Base-by-base conservation (phyloP, 768 basidiomycete genomes). In the Boletellus sp. region DNA sequence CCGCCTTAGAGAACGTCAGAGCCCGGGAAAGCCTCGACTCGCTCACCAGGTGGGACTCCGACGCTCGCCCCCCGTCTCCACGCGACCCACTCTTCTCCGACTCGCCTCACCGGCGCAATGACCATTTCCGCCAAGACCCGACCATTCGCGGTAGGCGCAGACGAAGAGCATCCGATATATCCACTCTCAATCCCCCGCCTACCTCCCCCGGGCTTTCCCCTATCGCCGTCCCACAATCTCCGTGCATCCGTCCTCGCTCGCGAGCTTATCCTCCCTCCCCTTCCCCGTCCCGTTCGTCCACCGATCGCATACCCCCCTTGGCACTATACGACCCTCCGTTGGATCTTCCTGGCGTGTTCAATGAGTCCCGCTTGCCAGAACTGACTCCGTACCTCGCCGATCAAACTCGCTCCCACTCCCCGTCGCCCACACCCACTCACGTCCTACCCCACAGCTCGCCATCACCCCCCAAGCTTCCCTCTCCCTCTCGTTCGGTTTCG, bases 91-190 rank as follows among this genome's bases (percentile, higher is more conserved):
- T 72, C 20, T 54, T 76, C 17, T 63, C 69, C 31, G 81, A 84
- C 59, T 68, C 80, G 1, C 62, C 72, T 36, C 77, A 79, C 54
- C 83, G 84, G 81, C 74, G 79, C 43, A 81, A 78, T 47, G 81
- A 81, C 39, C 67, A 74, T 28, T 63, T 66, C 26, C 66, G 65
- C 42, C 72, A 70, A 53, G 78, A 81, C 39, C 10, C 44, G 8
- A 53, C 59, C 52, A 73, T 71, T 17, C 77, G 87, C 32, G 87
- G 87, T 22, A 72, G 87, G 53, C 72, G 79, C 44, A 78, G 81
- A 50, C 83, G 84, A 58, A 77, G 85, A 9, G 60, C 71, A 13
- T 62, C 66, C 20, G 78, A 81, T 33, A 70, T 73, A 28, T 59
- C 68, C 38, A 50, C 65, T 35, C 59, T 69, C 42, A 69, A 71